phyloP scores from a whole-genome alignment of 371 early-diverging fungal genomes.

The Haplosporangium sp. region DNA sequence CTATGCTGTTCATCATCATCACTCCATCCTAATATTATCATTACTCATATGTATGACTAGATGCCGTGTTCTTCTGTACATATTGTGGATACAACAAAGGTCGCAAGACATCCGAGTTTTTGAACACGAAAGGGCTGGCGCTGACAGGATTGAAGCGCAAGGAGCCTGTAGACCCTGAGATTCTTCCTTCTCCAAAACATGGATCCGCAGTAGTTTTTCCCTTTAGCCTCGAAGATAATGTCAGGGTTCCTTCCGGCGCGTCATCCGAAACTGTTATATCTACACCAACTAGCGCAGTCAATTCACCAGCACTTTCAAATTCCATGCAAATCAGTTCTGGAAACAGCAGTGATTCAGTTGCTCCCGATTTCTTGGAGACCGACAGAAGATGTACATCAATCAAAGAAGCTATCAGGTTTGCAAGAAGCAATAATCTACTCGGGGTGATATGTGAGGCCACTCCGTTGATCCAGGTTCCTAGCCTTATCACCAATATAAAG shows the following conservation, averaged over 20 bases:
- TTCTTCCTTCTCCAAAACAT: conserved; percentile 51
- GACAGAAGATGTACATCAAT: conserved; percentile 63
- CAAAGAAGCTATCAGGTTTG: conserved; percentile 83
- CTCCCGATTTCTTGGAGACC: conserved; percentile 21
- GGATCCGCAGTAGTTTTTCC: conserved; percentile 12
- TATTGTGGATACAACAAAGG: conserved; percentile 77
- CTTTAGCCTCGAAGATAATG: conserved; percentile 1
- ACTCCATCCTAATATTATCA: background rate
- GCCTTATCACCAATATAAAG: conserved; percentile 88
- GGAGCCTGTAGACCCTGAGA: conserved; percentile 30
- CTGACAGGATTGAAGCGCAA: conserved; percentile 27
- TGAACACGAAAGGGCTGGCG: background rate
- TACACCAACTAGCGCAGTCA: conserved; percentile 6
- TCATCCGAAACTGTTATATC: conserved; percentile 31
- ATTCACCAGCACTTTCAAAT: conserved; percentile 14
- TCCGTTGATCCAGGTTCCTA: conserved; percentile 90
- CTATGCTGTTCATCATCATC: background rate
- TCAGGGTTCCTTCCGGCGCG: conserved; percentile 15
- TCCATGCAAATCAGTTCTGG: background rate
- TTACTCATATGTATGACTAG: conserved; percentile 43
- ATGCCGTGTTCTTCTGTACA: conserved; percentile 90
- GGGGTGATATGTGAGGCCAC: conserved; percentile 91
- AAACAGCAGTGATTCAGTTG: background rate
- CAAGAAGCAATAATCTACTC: conserved; percentile 81
- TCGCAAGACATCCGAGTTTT: background rate